Evolutionary conservation across 73 alveolate species (phyloP), one percentile per base, ranked within the genome.

Genomic region (Paramecium pentaurelia): DNA sequence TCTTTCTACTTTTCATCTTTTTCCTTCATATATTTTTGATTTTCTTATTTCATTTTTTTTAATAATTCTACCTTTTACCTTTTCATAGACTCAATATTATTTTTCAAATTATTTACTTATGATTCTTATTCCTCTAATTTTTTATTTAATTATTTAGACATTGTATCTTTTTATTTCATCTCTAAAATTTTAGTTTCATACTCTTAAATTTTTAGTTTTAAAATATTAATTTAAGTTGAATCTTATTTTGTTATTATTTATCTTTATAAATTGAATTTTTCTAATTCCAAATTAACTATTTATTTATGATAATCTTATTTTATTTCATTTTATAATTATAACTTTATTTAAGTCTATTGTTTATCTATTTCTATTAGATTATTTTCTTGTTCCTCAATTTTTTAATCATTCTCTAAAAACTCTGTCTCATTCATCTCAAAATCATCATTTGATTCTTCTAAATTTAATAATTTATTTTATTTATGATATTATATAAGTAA

Each of bases 1-100:
- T 75, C 88, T 42, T 37, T 75, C 22, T 75, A n/a, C 40, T 75
- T 4, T 38, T 75, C 88, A 38, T 75, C 88, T 42, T 75, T 75
- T 36, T 38, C 58, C 2, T 75, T 75, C 10, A 38, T 36, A 42
- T 30, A 75, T 42, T 75, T 75, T 75, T 37, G 40, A 38, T 75
- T 75, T 22, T 75, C 88, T 2, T 0, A 36, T 25, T 75, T 75
- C 60, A 75, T 38, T 20, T 37, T 75, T 10, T 75, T 75, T 75
- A 75, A 30, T 8, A 75, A 38, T 0, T 75, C 88, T 30, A 75
- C 88, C 25, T 75, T 75, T 42, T 75, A 75, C 37, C 10, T 75
- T 36, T 75, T 75, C 88, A 75, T 75, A 4, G 38, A 38, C 18
- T 75, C 88, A 36, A 75, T 75, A 10, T 38, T 36, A 12, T 22